Base-by-base conservation (phyloP, 2,329 filamentous ascomycete genomes). In the Penicillium brasilianum region DNA sequence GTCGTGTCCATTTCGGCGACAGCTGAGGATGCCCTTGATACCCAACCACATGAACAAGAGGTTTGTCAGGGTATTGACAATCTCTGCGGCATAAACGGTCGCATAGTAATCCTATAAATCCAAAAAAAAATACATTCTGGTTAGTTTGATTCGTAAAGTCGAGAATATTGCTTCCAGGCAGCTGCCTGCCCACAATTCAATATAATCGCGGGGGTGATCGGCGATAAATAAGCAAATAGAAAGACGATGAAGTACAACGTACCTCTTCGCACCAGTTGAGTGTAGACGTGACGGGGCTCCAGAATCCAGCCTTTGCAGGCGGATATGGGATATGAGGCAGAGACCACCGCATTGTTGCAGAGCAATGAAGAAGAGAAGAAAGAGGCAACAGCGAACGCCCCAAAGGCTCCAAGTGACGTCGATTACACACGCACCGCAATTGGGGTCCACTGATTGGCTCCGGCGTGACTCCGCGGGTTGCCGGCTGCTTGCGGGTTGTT, bases 231-330 rank as follows among this genome's bases (percentile, higher is more conserved):
- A 46, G 39, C 39, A 20, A 10, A 41, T 10, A 16, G 9, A 16
- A 28, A 28, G 8, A 28, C n/a, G n/a, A n/a, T n/a, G 1, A 37
- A 41, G n/a, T 32, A 36, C 32, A 36, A 63, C 75, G 63, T 74
- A 88, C 88, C 83, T 92, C 90, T 82, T 93, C 90, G 72, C 90
- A 93, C 85, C 90, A 93, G 74, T 93, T 91, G 48, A 92, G 71
- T 0, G 89, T 92, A 9, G 87, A 88, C 1, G 89, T 92, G 58
- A 90, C 87, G 22, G 88, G 86, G 6, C 83, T 85, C 89, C 89
- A 92, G 73, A 85, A 87, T 20, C 88, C 88, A 39, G 76, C 69
- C 71, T 82, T 79, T 57, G 81, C 71, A 28, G 83, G 75, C 13
- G 84, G 83, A 61, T 79, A 79, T 16, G 77, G 76, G 66, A 77